A percentile compares a stretch with the other conserved stretches of the same genome.
Conservation (phyloP, 2,329 filamentous ascomycete species). For the Coniella vitis region DNA sequence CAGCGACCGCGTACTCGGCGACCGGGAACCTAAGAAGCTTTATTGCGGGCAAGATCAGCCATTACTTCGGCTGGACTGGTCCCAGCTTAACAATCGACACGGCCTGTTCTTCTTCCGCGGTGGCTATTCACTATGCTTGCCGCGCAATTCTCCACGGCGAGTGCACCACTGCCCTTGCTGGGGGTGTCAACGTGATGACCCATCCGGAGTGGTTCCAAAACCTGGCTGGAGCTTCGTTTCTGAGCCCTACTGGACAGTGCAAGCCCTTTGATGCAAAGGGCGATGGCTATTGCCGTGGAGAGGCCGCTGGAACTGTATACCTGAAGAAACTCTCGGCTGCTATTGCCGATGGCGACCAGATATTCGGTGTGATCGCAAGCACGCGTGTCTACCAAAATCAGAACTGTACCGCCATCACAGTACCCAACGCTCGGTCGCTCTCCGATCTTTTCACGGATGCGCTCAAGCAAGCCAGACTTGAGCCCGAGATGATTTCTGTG, state of each 20-base stretch:
- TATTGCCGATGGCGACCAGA: slow-evolving; percentile 36
- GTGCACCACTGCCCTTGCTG: slow-evolving; percentile 23
- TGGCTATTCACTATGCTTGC: slow-evolving; percentile 30
- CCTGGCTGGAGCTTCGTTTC: slow-evolving; percentile 24
- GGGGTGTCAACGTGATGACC: slow-evolving; percentile 22
- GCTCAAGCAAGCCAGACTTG: slow-evolving; percentile 13
- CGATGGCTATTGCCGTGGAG: slow-evolving; percentile 46
- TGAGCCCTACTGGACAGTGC: slow-evolving; percentile 25
- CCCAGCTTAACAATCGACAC: slow-evolving; percentile 29
- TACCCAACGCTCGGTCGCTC: slow-evolving; percentile 22
- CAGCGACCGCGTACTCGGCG: slow-evolving; percentile 29
- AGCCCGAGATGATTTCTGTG: slow-evolving; percentile 21
- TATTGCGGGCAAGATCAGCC: slow-evolving; percentile 26
- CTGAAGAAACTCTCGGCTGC: slow-evolving; percentile 41
- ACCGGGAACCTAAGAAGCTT: slow-evolving; percentile 29
- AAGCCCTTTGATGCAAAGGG: slow-evolving; percentile 25
- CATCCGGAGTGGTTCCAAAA: slow-evolving; percentile 20
- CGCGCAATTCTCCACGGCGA: slow-evolving; percentile 22
- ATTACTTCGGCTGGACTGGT: slow-evolving; percentile 31
- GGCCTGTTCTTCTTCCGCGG: slow-evolving; percentile 30
- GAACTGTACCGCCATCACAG: slow-evolving; percentile 23
- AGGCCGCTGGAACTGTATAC: slow-evolving; percentile 37
- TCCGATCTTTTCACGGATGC: slow-evolving; percentile 22
- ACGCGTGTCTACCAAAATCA: slow-evolving; percentile 35
- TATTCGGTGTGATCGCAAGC: slow-evolving; percentile 32